Evolutionary conservation across 805 yeast species (phyloP), one percentile per base, ranked within the genome.

Genomic region (Candida germanica): DNA sequence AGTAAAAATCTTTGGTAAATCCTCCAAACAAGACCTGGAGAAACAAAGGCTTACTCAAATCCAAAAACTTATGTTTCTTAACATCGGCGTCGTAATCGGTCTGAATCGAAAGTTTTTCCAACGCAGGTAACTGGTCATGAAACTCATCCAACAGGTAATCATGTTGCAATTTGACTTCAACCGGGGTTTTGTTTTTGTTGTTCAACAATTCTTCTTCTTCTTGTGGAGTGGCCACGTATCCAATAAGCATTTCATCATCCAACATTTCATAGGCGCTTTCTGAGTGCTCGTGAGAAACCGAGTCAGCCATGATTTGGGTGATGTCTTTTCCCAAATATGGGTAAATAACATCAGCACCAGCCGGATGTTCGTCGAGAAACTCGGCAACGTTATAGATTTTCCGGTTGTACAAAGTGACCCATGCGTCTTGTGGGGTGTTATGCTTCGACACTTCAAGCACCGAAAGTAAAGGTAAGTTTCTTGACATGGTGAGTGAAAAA

Each of bases 221-320:
- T 42, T 77, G 82, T 5, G 67, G 73, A 1, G 89, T 84, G 14
- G 97, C 96, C 47, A 91, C 60, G 53, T 81, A 83, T 0, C 95
- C 96, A 28, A 91, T 77, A 42, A 87, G 59, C 61, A 79, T 83
- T 39, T 73, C 80, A 29, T 89, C 96, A 43, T 83, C 85, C 44
- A 91, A 66, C 74, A 89, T 82, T 35, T 86, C 93, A 58, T 85
- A 83, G 1, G 97, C 95, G 31, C 82, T 66, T 43, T 85, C 91
- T 4, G 93, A 80, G 59, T 91, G 96, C 33, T 74, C 78, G 56
- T 89, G 96, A 24, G 81, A 69, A 3, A 65, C 64, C 14, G 66
- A 68, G 52, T 91, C 97, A 6, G 81, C 79, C 73, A 91, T 75
- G 31, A 87, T 79, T 35, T 76, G 77, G 7, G 96, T 86, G 35